Percentiles rank a stretch among this genome's conserved stretches.
Evolutionary conservation across 2,329 filamentous ascomycete genomes (phyloP).

Genomic region (Cladosporium sp.): DNA sequence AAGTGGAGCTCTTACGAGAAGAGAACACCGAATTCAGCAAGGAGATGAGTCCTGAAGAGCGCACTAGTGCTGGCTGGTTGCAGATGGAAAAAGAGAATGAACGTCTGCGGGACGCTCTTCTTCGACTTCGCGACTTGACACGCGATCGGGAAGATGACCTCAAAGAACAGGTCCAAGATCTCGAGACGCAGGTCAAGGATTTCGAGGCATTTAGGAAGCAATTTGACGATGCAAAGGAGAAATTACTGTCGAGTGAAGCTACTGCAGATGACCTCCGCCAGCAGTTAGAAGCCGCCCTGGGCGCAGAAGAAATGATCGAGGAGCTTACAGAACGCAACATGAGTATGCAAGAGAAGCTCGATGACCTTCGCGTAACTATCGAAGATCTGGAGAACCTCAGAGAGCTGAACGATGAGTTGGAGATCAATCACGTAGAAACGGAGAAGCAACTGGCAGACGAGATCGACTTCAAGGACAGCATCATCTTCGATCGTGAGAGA

Average conservation of each 20-base stretch:
- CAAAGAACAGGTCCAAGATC: conserved; percentile 53
- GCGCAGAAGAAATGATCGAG: conserved; percentile 91
- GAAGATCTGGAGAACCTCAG: conserved; percentile 85
- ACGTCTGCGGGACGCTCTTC: conserved; percentile 75
- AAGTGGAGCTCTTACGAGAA: conserved; percentile 79
- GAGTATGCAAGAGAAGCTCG: conserved; percentile 74
- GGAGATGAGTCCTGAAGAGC: conserved; percentile 84
- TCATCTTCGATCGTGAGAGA: conserved; percentile 77
- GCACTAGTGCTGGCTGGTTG: conserved; percentile 79
- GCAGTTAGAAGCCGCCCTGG: conserved; percentile 83
- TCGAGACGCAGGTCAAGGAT: conserved; percentile 40
- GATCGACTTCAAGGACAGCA: conserved; percentile 77
- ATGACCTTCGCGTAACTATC: conserved; percentile 74
- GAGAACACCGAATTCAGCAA: conserved; percentile 81
- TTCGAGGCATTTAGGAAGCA: conserved; percentile 50
- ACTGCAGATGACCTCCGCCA: conserved; percentile 81
- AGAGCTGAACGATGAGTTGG: conserved; percentile 91
- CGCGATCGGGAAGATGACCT: conserved; percentile 80
- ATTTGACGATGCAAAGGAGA: conserved; percentile 66
- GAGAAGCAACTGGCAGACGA: conserved; percentile 94
- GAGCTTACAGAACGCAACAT: conserved; percentile 85
- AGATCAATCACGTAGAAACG: conserved; percentile 86
- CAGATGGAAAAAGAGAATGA: conserved; percentile 91
- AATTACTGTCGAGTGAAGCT: conserved; percentile 66
- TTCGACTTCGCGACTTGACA: conserved; percentile 80